Conservation (phyloP, 257 asterid species). For the Forsythia suspensa region DNA sequence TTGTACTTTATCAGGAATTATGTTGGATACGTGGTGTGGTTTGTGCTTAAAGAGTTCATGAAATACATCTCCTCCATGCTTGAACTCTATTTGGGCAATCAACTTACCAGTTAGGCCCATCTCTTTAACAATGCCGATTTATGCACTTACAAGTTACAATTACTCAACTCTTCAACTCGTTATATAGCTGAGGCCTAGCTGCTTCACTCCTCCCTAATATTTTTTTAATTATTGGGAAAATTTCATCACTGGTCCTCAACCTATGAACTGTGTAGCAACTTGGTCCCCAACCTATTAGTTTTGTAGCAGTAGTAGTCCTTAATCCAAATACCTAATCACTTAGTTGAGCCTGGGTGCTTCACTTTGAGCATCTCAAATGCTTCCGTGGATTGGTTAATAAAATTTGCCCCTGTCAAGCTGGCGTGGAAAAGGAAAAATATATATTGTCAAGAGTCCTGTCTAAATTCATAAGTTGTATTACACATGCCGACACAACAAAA, state of each 20-base stretch:
- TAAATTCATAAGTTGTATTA: no score
- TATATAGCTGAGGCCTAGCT: not conserved
- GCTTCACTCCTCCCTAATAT: not conserved
- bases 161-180: not conserved
- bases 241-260: not conserved
- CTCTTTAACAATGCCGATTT: not conserved
- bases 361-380: no score
- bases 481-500: no score
- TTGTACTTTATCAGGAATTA: not conserved
- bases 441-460: no score
- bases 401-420: no score
- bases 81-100: not conserved
- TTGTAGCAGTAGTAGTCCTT: no score
- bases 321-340: no score
- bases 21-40: not conserved
- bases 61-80: constrained; percentile 6
- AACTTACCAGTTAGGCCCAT: not conserved
- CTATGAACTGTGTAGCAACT: not conserved
- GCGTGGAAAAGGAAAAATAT: no score
- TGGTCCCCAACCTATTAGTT: not conserved
- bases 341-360: no score
- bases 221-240: no score
- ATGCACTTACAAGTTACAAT: not conserved
- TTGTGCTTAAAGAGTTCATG: not conserved
- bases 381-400: no score